Evolutionary conservation across 257 asterid genomes (phyloP), one percentile per base, ranked within the genome.

Genomic region (Gentiana dahurica): DNA sequence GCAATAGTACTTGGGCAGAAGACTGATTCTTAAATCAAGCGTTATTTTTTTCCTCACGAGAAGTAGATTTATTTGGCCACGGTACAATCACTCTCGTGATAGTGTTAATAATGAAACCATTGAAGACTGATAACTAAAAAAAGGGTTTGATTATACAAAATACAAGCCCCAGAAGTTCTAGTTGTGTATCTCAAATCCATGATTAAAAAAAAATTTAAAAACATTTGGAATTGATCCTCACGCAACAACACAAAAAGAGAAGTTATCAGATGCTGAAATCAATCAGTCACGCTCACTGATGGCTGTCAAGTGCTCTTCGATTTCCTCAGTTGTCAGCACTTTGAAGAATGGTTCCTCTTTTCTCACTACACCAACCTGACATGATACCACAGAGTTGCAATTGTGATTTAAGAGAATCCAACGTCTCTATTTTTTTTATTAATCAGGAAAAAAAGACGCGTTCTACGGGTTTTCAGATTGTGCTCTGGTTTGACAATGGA

Each of bases 281-380:
- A 43, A 69, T 81, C 69, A 91, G 76, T 91, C 98, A 4, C 98
- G 96, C 77, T 91, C 96, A 35, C 98, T 91, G 69, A 91, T 91
- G 50, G 98, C 93, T 38, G 97, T 87, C 59, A 91, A 74, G 73
- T 91, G 98, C 73, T 87, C 98, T 0, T 91, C 98, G 34, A 91
- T 85, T 81, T 85, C 96, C 62, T 91, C 98, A 0, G 98, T 91
- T 3, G 95, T 64, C 72, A 91, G 62, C 41, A 79, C 94, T 75
- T 78, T 81, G 67, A 91, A 91, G 64, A 72, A 51, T 43, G 82
- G 77, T 54, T 82, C 79, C 43, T 81, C 98, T 75, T 81, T 73
- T 75, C 75, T 77, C 84, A 91, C 95, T 58, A 91, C 94, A 58
- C 98, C 96, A 51, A 87, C 98, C 96, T 91, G 84, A 46, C 51